Base-by-base conservation (phyloP, 2,329 filamentous ascomycete genomes). In the Colletotrichum graminicola region DNA sequence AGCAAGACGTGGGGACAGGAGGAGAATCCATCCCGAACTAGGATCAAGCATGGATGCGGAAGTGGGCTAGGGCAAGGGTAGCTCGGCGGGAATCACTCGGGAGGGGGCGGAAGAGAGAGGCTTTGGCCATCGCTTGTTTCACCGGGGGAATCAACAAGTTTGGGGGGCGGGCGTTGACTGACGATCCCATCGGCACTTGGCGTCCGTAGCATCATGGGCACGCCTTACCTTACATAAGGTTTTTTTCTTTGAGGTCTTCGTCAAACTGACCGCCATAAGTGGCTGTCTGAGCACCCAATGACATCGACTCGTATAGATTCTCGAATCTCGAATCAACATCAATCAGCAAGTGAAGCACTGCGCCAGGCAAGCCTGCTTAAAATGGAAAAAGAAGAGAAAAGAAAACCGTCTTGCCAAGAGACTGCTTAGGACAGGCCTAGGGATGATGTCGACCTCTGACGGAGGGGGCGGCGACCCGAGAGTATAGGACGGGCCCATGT, bases 101-200 rank as follows among this genome's bases (percentile, higher is more conserved):
- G 69, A 68, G 57, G 60, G 69, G 60, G 52, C 12, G 34, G 52
- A 54, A 64, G 54, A 60, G 59, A 18, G 65, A 64, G 60, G 66
- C 47, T 65, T 72, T 61, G 59, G 47, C 47, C 59, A 69, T 69
- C 32, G 65, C 66, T 72, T 69, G 59, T 72, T 72, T 72, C 69
- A 69, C 59, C 59, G 54, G 59, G 68, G 52, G 39, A 67, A 59
- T 64, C 60, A 52, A 62, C 45, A 63, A 23, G 12, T 45, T 52
- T 36, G 8, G 61, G 63, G 43, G 18, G 21, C 21, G 43, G 43
- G 43, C 21, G 18, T 47, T 36, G 6, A 49, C 36, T 57, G 54
- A 43, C 47, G 47, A 60, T 60, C 43, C 36, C 49, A 41, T 62
- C 67, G 45, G 67, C 62, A 60, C 26, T n/a, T 60, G 45, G 29